Base-by-base conservation (phyloP, 2,329 filamentous ascomycete genomes). In the Fusarium albosuccineum region DNA sequence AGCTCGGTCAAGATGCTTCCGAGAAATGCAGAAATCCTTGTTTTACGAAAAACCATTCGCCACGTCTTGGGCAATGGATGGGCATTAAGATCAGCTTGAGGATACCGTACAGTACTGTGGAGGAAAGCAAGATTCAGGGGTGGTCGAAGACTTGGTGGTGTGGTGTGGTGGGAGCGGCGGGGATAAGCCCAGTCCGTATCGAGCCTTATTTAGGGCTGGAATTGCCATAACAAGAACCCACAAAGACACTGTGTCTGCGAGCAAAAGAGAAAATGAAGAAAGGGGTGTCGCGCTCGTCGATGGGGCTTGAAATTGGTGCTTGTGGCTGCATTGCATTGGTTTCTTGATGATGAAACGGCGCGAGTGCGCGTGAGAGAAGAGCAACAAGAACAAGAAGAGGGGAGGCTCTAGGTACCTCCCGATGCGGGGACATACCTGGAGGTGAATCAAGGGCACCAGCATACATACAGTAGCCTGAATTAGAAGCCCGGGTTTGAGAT, bases 121-220 rank as follows among this genome's bases (percentile, higher is more conserved):
- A 22, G 22, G 27, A 29, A 26, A 37, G n/a, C 26, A 42, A 30
- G 52, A 14, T 42, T n/a, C 44, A 46, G 34, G 33, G 46, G 41
- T 13, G 33, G 54, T 60, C 29, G 26, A 29, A 53, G 48, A 49
- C 26, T n/a, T 40, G 48, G 34, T 22, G 48, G 55, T 33, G 48
- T 60, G 51, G 44, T 61, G 57, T 62, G 51, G 45, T 48, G 41
- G 52, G 16, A 51, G 62, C 46, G 11, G 14, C 39, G 16, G 39
- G 39, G 39, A 41, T 13, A 42, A 60, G 64, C 49, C 34, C 30
- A 52, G 36, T 50, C 41, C 64, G 60, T 54, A 65, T 65, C 29
- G 46, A 61, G 64, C 37, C 46, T 65, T 49, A 34, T 52, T 65
- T 57, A 61, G 64, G 64, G 60, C 60, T 67, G 64, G 33, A n/a